Conservation (phyloP, 371 early-diverging fungal species). For the Mucor sp. region DNA sequence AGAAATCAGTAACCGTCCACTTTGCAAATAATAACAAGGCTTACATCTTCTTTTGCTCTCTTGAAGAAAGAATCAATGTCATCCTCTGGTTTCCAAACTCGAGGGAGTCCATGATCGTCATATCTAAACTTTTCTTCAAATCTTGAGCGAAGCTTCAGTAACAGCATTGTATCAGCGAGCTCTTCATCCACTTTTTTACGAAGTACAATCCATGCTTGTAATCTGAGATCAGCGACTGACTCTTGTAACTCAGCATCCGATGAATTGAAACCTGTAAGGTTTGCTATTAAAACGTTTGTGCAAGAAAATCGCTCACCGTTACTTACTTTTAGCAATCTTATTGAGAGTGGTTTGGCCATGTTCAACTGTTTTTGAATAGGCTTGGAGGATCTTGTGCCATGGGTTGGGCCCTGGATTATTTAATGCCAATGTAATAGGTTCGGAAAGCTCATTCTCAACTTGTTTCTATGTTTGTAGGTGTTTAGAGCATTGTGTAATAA, state of each 20-base stretch:
- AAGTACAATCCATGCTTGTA: slow-evolving; percentile 76
- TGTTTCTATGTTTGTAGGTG: slow-evolving; percentile 43
- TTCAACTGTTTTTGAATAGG: slow-evolving; percentile 55
- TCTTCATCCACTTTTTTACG: slow-evolving; percentile 81
- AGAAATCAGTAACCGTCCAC: neutral
- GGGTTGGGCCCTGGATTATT: slow-evolving; percentile 66
- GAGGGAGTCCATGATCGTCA: slow-evolving; percentile 89
- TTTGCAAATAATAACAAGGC: neutral
- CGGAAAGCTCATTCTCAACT: slow-evolving; percentile 66
- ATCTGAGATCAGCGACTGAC: slow-evolving; percentile 52
- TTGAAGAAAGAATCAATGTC: slow-evolving; percentile 90
- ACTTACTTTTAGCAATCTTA: slow-evolving; percentile 24
- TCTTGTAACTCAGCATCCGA: slow-evolving; percentile 53
- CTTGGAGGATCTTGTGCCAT: slow-evolving; percentile 73
- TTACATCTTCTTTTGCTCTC: slow-evolving; percentile 67
- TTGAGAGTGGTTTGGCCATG: slow-evolving; percentile 15
- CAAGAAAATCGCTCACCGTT: neutral
- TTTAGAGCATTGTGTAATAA: neutral
- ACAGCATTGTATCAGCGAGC: slow-evolving; percentile 74
- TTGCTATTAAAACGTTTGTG: neutral
- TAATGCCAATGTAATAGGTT: slow-evolving; percentile 73
- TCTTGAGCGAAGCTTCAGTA: slow-evolving; percentile 70
- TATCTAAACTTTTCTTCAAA: slow-evolving; percentile 94
- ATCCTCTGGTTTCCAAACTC: slow-evolving; percentile 94
- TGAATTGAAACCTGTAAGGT: slow-evolving; percentile 57